Evolutionary conservation across 2,329 filamentous ascomycete genomes (phyloP), one percentile per base, ranked within the genome.

Genomic region (Lasiodiplodia gonubiensis): DNA sequence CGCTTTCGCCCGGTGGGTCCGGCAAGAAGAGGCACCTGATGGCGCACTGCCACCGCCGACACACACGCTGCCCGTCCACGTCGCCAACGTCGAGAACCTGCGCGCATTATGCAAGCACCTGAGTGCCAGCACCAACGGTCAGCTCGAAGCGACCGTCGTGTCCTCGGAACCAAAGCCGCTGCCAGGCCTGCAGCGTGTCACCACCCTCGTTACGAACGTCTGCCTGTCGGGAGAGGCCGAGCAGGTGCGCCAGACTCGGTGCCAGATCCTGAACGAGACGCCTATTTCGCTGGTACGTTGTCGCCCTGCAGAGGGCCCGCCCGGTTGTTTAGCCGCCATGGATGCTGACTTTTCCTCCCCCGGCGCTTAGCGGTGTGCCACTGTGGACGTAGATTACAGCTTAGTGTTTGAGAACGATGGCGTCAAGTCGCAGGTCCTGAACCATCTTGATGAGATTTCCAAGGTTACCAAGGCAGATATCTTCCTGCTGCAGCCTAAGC

Each of bases 391-490:
- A 73, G 93, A 97, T 77, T 93, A 93, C 74, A 90, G 93, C 73
- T 86, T 97, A 72, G 92, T 98, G 75, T 91, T 94, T 77, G 93
- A 97, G 68, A 82, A 85, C 30, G 86, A 88, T 69, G 88, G 90
- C 53, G 85, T 97, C 69, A 89, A 92, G 76, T 86, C 89, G 70
- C 86, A 88, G 57, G 92, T 97, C 33, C 88, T 94, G 63, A 89
- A 93, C 70, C 92, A 94, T 74, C 86, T 99, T 72, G 93, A 98
- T 79, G 89, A 90, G 70, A 90, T 97, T 75, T 92, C 95, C 12
- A 87, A 85, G 71, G 96, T 91, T 76, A 97, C 94, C 69, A 95
- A 95, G 63, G 94, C 97, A 65, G 95, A 99, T 79, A 96, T 99
- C 72, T 99, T 99, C 80, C 85, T 99, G 59, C 87, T 99, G 61